Percentiles rank a stretch among this genome's conserved stretches.
These are phyloP conservation scores for Dioszegia crocea DNA, from an alignment of 768 basidiomycete genomes.

Conservation along the genomic window DNA sequence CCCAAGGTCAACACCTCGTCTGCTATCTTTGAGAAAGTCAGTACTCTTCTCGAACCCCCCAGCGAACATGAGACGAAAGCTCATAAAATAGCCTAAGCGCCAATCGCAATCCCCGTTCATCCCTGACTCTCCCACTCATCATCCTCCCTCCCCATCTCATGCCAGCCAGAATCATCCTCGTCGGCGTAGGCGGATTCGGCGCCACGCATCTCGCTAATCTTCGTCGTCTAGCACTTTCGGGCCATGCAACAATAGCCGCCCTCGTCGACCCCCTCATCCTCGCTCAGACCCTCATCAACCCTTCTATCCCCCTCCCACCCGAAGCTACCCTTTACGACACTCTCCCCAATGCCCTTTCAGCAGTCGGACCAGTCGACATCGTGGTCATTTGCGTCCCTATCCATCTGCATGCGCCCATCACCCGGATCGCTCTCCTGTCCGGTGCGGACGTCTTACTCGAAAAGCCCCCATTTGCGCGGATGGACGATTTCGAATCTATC, in stretches of 20 bases:
- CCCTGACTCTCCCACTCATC: no score
- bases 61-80: no score
- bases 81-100: no score
- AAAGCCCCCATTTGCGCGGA: conserved; percentile 11
- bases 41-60: no score
- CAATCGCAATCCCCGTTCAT: no score
- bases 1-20: no score
- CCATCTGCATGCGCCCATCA: conserved; percentile 10
- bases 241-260: neutral
- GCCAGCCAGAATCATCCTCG: neutral
- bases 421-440: conserved; percentile 1
- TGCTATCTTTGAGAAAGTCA: no score
- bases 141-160: no score
- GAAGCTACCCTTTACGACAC: conserved; percentile 12
- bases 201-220: conserved; percentile 7
- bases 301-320: neutral
- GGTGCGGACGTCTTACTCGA: conserved; percentile 12
- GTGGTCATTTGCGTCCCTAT: conserved; percentile 12
- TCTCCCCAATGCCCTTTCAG: neutral
- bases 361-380: conserved; percentile 1
- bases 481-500: conserved; percentile 9
- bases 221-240: neutral
- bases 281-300: neutral
- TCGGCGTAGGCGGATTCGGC: conserved; percentile 14
- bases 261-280: conserved; percentile 9